A percentile compares a stretch with the other conserved stretches of the same genome.
Evolutionary conservation across 208 protist species (phyloP).

Genomic region (Crithidia thermophila): DNA sequence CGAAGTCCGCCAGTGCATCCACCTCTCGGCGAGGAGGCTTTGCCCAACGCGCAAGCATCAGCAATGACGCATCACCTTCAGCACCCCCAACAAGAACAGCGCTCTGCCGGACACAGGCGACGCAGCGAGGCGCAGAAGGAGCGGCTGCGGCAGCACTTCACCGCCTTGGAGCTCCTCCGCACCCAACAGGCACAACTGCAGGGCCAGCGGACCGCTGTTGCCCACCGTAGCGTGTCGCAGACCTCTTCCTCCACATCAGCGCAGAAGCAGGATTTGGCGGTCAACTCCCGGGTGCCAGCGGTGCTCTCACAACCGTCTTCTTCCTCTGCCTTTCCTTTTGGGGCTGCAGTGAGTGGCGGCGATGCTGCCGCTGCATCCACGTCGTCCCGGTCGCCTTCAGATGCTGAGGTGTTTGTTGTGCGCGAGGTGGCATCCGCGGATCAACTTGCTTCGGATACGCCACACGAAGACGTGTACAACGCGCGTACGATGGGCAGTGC

Average conservation of each 20-base stretch:
- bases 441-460: slow-evolving; percentile 5
- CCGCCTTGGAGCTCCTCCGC: slow-evolving; percentile 21
- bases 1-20: too few species aligned
- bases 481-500: slow-evolving; percentile 5
- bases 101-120: too few species aligned
- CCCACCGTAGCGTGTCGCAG: too few species aligned
- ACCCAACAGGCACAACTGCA: background rate
- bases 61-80: too few species aligned
- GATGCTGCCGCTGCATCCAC: background rate
- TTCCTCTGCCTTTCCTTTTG: background rate
- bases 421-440: slow-evolving; percentile 10
- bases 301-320: background rate
- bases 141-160: slow-evolving; percentile 5
- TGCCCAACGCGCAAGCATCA: too few species aligned
- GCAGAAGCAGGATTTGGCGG: background rate
- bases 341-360: too few species aligned
- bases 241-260: too few species aligned
- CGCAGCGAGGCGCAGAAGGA: too few species aligned
- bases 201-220: background rate
- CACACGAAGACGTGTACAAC: slow-evolving; percentile 5
- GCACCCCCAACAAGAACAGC: too few species aligned
- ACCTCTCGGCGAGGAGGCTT: too few species aligned
- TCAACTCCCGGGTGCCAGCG: too few species aligned
- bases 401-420: slow-evolving; percentile 12
- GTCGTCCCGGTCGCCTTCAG: background rate